phyloP scores from a whole-genome alignment of 306 rosid genomes.

The Rosa multiflora region DNA sequence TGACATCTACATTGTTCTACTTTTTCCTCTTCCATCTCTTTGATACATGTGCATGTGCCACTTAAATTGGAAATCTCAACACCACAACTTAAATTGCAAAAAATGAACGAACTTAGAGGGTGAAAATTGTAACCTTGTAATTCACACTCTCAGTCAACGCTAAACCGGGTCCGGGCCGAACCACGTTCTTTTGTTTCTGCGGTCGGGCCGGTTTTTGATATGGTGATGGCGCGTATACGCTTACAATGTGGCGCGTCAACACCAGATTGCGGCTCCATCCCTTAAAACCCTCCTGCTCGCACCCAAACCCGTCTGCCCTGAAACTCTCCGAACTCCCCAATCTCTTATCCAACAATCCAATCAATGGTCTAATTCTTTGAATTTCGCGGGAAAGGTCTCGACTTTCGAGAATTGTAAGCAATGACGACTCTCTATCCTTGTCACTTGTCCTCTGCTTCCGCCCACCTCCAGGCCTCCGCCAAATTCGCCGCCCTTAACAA shows the following conservation, averaged over 20 bases:
- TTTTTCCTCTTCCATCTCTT: no score
- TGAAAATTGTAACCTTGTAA: no score
- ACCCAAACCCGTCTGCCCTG: neutral
- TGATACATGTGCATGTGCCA: no score
- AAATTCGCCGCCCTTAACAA: slow-evolving; percentile 28
- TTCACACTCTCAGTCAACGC: no score
- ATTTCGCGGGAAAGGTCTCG: neutral
- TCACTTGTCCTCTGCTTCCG: slow-evolving; percentile 47
- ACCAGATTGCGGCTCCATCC: neutral
- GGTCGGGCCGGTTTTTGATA: no score
- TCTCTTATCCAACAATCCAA: neutral
- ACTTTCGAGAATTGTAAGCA: neutral
- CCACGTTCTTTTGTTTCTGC: no score
- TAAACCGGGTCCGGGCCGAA: no score
- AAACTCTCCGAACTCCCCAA: neutral
- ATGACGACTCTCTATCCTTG: slow-evolving; percentile 54
- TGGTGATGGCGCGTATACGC: no score
- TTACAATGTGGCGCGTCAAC: neutral
- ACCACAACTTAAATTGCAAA: no score
- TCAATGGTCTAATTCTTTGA: slow-evolving; percentile 15
- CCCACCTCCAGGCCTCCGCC: slow-evolving; percentile 37
- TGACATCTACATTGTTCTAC: no score
- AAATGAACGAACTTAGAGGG: no score
- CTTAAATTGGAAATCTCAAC: no score
- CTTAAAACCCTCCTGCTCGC: neutral